Conservation (phyloP, 768 basidiomycete genomes). For the Lactarius hatsudake region DNA sequence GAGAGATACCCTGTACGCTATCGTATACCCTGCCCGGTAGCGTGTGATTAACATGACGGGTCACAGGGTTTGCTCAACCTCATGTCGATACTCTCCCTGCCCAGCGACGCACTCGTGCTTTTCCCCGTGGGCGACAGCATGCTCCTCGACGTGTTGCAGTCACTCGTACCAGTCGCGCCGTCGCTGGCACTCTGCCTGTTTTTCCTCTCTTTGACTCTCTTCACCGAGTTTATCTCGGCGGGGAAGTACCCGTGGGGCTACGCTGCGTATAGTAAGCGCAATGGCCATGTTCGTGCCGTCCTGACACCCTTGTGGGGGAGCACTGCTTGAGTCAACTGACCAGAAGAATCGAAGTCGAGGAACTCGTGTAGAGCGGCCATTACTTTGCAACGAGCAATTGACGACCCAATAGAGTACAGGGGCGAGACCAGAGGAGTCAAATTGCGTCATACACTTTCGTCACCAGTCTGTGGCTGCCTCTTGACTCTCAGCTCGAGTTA, state of each 20-base stretch:
- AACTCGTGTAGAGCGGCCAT: conserved; percentile 43
- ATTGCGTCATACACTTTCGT: neutral
- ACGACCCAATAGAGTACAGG: too few species aligned
- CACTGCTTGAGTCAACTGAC: conserved; percentile 39
- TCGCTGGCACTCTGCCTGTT: conserved; percentile 63
- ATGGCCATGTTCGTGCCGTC: conserved; percentile 77
- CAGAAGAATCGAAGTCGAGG: conserved; percentile 39
- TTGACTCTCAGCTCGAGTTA: neutral
- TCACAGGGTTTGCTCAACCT: conserved; percentile 64
- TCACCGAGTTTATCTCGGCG: conserved; percentile 76
- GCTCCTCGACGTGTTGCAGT: conserved; percentile 29
- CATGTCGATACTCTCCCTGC: conserved; percentile 55
- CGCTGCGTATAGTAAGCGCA: conserved; percentile 66
- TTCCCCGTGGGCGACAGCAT: conserved; percentile 29
- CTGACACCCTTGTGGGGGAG: conserved; percentile 45
- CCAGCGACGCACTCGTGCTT: conserved; percentile 25
- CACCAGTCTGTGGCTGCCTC: neutral
- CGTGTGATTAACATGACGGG: neutral
- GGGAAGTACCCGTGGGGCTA: conserved; percentile 74
- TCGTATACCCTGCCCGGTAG: neutral
- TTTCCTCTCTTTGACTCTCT: conserved; percentile 73
- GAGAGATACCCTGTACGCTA: conserved; percentile 28
- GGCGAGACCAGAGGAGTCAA: neutral
- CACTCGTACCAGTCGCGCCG: conserved; percentile 46
- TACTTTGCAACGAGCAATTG: too few species aligned